Evolutionary conservation across 1,284 basidiomycete genomes (phyloP).

Genomic region (Vanrija pseudolonga): DNA sequence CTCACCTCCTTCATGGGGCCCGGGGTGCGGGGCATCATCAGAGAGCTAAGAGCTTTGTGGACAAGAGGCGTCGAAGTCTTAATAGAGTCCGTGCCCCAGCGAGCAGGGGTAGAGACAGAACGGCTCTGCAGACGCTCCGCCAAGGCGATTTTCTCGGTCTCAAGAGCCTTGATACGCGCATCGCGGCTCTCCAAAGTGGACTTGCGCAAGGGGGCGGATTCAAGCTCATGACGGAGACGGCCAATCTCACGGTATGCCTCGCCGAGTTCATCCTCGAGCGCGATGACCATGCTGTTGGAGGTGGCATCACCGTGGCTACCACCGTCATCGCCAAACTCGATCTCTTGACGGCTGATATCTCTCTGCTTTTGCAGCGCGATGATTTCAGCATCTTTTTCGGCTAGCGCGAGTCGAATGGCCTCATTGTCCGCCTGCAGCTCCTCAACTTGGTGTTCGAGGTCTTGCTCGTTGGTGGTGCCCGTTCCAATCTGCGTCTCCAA

Average conservation of each 20-base stretch:
- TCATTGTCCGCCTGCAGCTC: background rate
- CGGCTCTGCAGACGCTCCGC: conserved; percentile 17
- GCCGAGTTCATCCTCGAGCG: conserved; percentile 71
- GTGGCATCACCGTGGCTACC: background rate
- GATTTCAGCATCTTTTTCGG: background rate
- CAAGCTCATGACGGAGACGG: conserved; percentile 62
- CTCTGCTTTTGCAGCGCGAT: background rate
- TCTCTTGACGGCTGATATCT: too few relatives aligned
- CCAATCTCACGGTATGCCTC: conserved; percentile 76
- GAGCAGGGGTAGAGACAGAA: background rate
- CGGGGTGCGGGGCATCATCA: conserved; percentile 43
- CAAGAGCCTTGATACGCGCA: conserved; percentile 37
- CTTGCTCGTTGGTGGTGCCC: too few relatives aligned
- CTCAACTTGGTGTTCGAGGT: background rate
- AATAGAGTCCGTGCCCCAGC: conserved; percentile 4
- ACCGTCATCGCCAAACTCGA: too few relatives aligned
- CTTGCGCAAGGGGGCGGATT: conserved; percentile 30
- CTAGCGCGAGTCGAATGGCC: background rate
- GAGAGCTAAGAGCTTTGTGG: conserved; percentile 31
- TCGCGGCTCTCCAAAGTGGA: conserved; percentile 35
- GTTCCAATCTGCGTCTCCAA: too few relatives aligned
- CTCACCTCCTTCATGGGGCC: conserved; percentile 45
- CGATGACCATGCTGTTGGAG: conserved; percentile 20
- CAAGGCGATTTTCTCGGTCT: conserved; percentile 38
- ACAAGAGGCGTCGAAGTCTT: conserved; percentile 30